Base-by-base conservation (phyloP, 148 eudicot species). In the Chenopodium formosanum region DNA sequence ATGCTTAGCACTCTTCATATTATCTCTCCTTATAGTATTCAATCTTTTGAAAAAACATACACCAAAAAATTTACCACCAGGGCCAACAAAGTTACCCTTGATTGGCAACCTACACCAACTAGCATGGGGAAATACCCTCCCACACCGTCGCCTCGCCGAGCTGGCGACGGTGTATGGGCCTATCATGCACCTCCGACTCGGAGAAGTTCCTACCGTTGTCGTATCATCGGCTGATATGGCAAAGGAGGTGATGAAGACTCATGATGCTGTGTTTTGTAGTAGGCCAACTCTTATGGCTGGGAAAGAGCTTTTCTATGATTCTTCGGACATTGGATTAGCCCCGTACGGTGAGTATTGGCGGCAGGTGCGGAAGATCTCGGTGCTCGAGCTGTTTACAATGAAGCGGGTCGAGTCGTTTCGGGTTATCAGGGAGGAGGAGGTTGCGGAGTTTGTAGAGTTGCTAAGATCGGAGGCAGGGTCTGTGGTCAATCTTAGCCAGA, bases 51-150 rank as follows among this genome's bases (percentile, higher is more conserved):
- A 73, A 0, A 73, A 48, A 73, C 56, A 47, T n/a, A 10, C 60
- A 47, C 58, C 76, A 12, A 73, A 11, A 70, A 80, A 72, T 0
- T 64, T 66, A 27, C 67, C 73, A 3, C 74, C 79, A 7, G 78
- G 67, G 2, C 83, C 78, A 27, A 67, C 65, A 52, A 81, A 83
- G n/a, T 17, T 83, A 17, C 85, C 85, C 11, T 32, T 83, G 0
- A 65, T 83, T 9, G 85, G 85, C 5, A 83, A 83, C 74, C 82
- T 83, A 19, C 85, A 83, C 74, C 85, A 83, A 34, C 67, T 83
- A n/a, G 69, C 72, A 10, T 63, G 68, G 2, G 72, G 34, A 50
- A 78, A 23, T 67, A 70, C 82, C 81, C 78, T 72, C 8, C 85
- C 85, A 19, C 85, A 78, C 78, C 82, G 20, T 11, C 82, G 85